Evolutionary conservation across 257 asterid genomes (phyloP).

Genomic region (Solanum chaucha): DNA sequence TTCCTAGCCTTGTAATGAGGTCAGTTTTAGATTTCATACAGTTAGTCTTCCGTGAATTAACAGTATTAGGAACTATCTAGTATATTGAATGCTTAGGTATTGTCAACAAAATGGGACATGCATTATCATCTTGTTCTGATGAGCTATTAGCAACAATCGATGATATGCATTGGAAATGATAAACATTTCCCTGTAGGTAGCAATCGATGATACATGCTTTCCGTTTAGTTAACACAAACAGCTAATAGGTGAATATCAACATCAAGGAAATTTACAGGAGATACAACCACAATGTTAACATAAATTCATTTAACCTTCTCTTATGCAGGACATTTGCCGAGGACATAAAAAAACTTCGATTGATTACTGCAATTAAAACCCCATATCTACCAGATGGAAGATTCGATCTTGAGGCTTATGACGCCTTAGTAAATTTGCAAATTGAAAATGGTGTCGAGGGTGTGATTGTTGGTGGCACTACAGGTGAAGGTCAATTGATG

Average conservation of each 20-base stretch:
- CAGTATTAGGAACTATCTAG: background rate
- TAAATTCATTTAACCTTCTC: background rate
- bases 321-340: slow-evolving; percentile 62
- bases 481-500: slow-evolving; percentile 94
- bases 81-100: background rate
- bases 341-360: slow-evolving; percentile 60
- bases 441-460: slow-evolving; percentile 74
- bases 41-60: background rate
- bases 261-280: background rate
- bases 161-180: background rate
- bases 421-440: slow-evolving; percentile 55
- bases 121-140: background rate
- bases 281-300: background rate
- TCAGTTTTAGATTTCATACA: background rate
- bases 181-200: background rate
- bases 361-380: slow-evolving; percentile 77
- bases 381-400: slow-evolving; percentile 87
- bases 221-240: background rate
- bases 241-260: background rate
- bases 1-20: background rate
- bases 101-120: background rate
- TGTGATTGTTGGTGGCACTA: slow-evolving; percentile 79
- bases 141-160: background rate
- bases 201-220: background rate
- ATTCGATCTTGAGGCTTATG: slow-evolving; percentile 83